Evolutionary conservation across 2,329 filamentous ascomycete genomes (phyloP).

Genomic region (Kalmusia sp.): DNA sequence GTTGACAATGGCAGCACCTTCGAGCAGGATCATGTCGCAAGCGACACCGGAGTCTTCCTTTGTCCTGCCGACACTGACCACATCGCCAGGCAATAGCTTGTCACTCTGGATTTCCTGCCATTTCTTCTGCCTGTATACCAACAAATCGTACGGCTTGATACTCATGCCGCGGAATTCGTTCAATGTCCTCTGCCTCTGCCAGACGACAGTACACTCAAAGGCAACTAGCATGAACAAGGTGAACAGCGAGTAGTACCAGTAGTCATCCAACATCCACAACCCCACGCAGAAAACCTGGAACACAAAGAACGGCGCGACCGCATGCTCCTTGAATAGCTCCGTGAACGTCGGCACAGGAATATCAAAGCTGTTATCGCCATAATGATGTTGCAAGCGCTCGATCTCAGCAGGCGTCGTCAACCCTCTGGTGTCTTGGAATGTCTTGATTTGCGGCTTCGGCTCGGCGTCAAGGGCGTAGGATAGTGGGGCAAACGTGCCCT

Average conservation of each 20-base stretch:
- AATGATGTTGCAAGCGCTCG: slow-evolving; percentile 83
- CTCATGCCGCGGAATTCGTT: slow-evolving; percentile 99
- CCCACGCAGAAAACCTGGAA: slow-evolving; percentile 99
- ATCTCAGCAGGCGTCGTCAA: slow-evolving; percentile 78
- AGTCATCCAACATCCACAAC: slow-evolving; percentile 98
- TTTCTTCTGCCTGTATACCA: slow-evolving; percentile 84
- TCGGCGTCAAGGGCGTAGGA: slow-evolving; percentile 84
- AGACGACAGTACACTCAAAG: slow-evolving; percentile 98
- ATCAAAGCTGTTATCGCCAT: slow-evolving; percentile 95
- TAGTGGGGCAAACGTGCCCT: slow-evolving; percentile 80
- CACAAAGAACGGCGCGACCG: slow-evolving; percentile 98
- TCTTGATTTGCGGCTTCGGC: slow-evolving; percentile 78
- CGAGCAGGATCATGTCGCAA: slow-evolving; percentile 94
- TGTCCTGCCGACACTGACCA: slow-evolving; percentile 89
- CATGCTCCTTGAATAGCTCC: slow-evolving; percentile 97
- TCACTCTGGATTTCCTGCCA: slow-evolving; percentile 92
- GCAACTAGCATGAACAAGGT: slow-evolving; percentile 97
- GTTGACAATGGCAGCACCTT: slow-evolving; percentile 96
- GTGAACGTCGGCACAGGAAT: slow-evolving; percentile 96
- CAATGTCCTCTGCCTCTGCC: slow-evolving; percentile 95
- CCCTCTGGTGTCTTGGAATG: slow-evolving; percentile 82
- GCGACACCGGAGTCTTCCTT: slow-evolving; percentile 98
- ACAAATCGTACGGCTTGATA: slow-evolving; percentile 97
- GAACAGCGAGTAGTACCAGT: slow-evolving; percentile 99
- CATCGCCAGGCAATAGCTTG: slow-evolving; percentile 88